These are phyloP conservation scores for Kregervanrija fluxuum DNA, from an alignment of 805 yeast species.

Conservation along the genomic window DNA sequence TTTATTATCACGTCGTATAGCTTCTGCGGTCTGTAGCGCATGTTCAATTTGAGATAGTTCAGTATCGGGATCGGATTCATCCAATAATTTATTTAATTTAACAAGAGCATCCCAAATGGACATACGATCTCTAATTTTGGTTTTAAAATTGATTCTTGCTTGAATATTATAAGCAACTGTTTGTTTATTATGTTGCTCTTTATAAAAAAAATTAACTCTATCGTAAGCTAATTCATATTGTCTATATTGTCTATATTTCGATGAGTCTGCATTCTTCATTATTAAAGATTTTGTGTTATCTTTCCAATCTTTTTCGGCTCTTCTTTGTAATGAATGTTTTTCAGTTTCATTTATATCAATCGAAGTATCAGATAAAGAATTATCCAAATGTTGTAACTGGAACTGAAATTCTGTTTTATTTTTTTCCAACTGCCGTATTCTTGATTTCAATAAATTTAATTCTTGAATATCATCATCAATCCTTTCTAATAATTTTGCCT, in stretches of 20 bases:
- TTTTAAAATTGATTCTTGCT: constrained; percentile 64
- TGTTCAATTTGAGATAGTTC: constrained; percentile 70
- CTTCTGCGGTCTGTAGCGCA: constrained; percentile 71
- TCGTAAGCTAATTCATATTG: constrained; percentile 66
- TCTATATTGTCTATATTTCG: constrained; percentile 36
- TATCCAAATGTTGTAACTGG: background rate
- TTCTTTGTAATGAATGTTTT: background rate
- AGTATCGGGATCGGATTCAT: constrained; percentile 71
- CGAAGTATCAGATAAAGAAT: background rate
- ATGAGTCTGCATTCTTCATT: constrained; percentile 14
- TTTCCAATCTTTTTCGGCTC: constrained; percentile 12
- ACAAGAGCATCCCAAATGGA: constrained; percentile 66
- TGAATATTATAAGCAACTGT: constrained; percentile 68
- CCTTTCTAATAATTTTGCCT: constrained; percentile 30
- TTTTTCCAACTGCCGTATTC: constrained; percentile 18
- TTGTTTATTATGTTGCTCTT: constrained; percentile 62
- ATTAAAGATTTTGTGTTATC: constrained; percentile 17
- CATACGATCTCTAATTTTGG: constrained; percentile 60
- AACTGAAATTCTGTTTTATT: background rate
- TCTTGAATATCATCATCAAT: constrained; percentile 39
- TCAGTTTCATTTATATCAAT: background rate
- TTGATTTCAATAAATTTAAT: constrained; percentile 30
- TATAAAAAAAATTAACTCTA: constrained; percentile 57
- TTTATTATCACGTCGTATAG: constrained; percentile 56
- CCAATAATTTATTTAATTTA: constrained; percentile 52